Percentiles rank a stretch among this genome's conserved stretches.
Conservation (phyloP, 495 filamentous ascomycete species). For the Pseudomonodictys pantanalensis region DNA sequence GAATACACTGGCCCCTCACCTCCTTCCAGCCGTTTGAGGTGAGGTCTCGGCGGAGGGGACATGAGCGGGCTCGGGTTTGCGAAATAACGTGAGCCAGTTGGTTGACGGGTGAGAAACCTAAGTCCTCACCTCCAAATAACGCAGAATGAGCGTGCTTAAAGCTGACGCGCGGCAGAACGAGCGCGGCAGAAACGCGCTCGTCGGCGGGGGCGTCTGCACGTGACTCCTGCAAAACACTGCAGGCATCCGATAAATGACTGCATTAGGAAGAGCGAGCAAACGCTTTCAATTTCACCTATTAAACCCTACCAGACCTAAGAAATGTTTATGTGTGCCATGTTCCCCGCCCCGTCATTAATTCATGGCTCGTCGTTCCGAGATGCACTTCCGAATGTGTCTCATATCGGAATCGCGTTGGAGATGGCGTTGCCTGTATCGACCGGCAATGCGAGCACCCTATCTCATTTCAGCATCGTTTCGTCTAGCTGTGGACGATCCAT, state of each 20-base stretch:
- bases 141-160: not conserved
- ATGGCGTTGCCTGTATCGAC: conserved; percentile 55
- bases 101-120: too few relatives aligned
- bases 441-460: conserved; percentile 54
- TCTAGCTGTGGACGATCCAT: not conserved
- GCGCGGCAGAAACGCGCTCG: too few relatives aligned
- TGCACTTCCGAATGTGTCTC: too few relatives aligned
- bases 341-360: not conserved
- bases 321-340: not conserved
- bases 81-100: too few relatives aligned
- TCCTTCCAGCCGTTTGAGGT: too few relatives aligned
- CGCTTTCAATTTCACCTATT: conserved; percentile 10
- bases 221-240: not conserved
- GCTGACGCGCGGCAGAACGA: too few relatives aligned
- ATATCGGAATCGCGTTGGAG: conserved; percentile 55
- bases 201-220: conserved; percentile 1
- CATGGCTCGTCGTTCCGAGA: too few relatives aligned
- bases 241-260: not conserved
- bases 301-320: not conserved
- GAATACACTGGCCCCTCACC: too few relatives aligned
- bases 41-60: too few relatives aligned
- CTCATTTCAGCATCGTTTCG: not conserved
- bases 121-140: too few relatives aligned
- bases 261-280: not conserved
- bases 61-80: too few relatives aligned